Percentiles rank a stretch among this genome's conserved stretches.
Conservation (phyloP, 352 stramenopile species). For the Peronospora destructor region DNA sequence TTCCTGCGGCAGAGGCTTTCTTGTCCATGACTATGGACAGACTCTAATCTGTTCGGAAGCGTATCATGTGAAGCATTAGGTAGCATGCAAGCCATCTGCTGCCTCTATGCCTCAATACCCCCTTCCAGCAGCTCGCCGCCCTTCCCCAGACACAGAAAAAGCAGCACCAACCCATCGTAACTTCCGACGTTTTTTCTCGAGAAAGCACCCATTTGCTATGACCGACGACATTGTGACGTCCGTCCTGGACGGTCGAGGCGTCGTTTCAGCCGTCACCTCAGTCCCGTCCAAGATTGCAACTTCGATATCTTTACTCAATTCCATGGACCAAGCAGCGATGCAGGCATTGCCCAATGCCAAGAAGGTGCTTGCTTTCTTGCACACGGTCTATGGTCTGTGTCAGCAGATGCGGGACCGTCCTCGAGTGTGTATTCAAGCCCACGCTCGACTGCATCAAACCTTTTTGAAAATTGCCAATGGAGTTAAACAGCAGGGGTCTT, state of each 20-base stretch:
- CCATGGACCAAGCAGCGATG: conserved; percentile 19
- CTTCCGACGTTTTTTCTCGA: conserved; percentile 5
- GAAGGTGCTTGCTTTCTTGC: conserved; percentile 34
- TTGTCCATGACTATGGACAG: no score
- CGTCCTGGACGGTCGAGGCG: background rate
- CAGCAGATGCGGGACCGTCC: conserved; percentile 40
- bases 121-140: background rate
- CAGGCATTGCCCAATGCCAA: conserved; percentile 27
- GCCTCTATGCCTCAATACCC: conserved; percentile 1
- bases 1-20: background rate
- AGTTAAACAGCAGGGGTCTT: conserved; percentile 5
- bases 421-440: conserved; percentile 36
- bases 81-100: background rate
- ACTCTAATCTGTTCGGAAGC: no score
- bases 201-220: conserved; percentile 19
- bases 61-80: background rate
- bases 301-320: conserved; percentile 17
- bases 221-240: conserved; percentile 12
- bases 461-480: conserved; percentile 38
- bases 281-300: conserved; percentile 7
- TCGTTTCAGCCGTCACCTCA: conserved; percentile 4
- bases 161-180: conserved; percentile 4
- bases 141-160: background rate
- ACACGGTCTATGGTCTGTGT: conserved; percentile 34
- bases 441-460: conserved; percentile 40